These are phyloP conservation scores for Lentinula raphanica DNA, from an alignment of 768 basidiomycete genomes.

Conservation along the genomic window DNA sequence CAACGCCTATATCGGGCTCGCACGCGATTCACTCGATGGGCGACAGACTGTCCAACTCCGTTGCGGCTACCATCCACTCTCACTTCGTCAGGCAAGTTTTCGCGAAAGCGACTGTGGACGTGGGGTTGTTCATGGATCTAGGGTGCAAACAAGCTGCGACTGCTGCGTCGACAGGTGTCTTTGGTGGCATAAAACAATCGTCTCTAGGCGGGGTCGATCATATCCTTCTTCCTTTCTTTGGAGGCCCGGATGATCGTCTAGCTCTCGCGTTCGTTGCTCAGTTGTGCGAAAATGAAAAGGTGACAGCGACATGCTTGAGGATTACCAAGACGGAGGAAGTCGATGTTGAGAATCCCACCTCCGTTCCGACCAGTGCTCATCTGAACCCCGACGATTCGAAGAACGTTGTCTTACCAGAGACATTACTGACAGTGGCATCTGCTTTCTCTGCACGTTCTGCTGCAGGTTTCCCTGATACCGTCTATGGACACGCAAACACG, in stretches of 20 bases:
- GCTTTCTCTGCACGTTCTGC: slow-evolving; percentile 2
- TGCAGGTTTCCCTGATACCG: slow-evolving; percentile 54
- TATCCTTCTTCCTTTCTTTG: slow-evolving; percentile 87
- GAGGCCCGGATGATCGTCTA: slow-evolving; percentile 88
- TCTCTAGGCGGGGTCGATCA: slow-evolving; percentile 27
- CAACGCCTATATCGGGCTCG: slow-evolving; percentile 12
- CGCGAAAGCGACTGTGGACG: slow-evolving; percentile 59
- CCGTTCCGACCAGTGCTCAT: slow-evolving; percentile 24
- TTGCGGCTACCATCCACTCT: slow-evolving; percentile 59
- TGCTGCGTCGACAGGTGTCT: slow-evolving; percentile 13
- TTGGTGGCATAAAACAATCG: neutral
- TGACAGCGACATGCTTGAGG: slow-evolving; percentile 72
- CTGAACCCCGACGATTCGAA: slow-evolving; percentile 17
- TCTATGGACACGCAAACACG: slow-evolving; percentile 61
- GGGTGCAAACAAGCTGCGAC: slow-evolving; percentile 20
- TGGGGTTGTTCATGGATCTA: slow-evolving; percentile 80
- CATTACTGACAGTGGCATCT: slow-evolving; percentile 2
- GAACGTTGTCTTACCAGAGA: neutral
- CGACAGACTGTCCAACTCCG: slow-evolving; percentile 24
- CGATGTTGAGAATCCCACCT: slow-evolving; percentile 6
- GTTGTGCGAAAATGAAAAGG: slow-evolving; percentile 62
- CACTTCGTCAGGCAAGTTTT: slow-evolving; percentile 84
- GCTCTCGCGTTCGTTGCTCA: slow-evolving; percentile 83
- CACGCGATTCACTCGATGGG: slow-evolving; percentile 15
- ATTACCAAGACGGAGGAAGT: slow-evolving; percentile 45